Evolutionary conservation across 2,329 filamentous ascomycete genomes (phyloP).

Genomic region (Cladophialophora chaetospira): DNA sequence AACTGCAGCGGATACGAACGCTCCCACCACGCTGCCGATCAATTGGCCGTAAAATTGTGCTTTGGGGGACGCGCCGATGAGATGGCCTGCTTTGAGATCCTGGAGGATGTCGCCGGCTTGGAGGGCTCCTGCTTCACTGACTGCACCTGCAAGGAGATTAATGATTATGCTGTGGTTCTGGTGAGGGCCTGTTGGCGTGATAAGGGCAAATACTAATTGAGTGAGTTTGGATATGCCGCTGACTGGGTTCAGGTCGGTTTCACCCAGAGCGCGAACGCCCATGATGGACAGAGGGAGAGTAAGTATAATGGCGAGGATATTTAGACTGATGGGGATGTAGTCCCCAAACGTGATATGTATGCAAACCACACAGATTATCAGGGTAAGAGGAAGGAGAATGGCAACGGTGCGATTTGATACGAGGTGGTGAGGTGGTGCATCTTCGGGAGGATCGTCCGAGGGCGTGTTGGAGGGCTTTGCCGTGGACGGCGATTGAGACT

Average conservation of each 20-base stretch:
- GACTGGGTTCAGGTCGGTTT: constrained; percentile 95
- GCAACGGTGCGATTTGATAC: constrained; percentile 71
- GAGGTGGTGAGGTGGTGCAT: constrained; percentile 81
- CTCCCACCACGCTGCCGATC: constrained; percentile 83
- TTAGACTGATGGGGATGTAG: constrained; percentile 77
- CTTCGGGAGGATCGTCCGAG: constrained; percentile 59
- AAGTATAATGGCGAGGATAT: constrained; percentile 76
- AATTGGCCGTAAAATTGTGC: constrained; percentile 97
- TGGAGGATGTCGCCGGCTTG: constrained; percentile 97
- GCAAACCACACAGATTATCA: constrained; percentile 76
- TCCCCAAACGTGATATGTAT: constrained; percentile 82
- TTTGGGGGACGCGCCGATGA: constrained; percentile 86
- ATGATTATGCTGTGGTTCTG: constrained; percentile 89
- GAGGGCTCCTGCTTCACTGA: constrained; percentile 80
- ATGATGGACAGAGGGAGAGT: constrained; percentile 70
- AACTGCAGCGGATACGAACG: constrained; percentile 80
- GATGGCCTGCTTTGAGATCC: constrained; percentile 92
- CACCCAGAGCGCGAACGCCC: constrained; percentile 66
- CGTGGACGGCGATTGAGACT: not conserved
- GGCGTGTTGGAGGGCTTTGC: constrained; percentile 1
- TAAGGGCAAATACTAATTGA: constrained; percentile 89
- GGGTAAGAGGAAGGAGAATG: constrained; percentile 74
- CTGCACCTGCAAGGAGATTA: constrained; percentile 89
- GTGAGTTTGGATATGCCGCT: constrained; percentile 96
- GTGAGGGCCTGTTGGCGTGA: constrained; percentile 76